phyloP scores from a whole-genome alignment of 169 alveolate genomes.

The Cryptosporidium sp. region DNA sequence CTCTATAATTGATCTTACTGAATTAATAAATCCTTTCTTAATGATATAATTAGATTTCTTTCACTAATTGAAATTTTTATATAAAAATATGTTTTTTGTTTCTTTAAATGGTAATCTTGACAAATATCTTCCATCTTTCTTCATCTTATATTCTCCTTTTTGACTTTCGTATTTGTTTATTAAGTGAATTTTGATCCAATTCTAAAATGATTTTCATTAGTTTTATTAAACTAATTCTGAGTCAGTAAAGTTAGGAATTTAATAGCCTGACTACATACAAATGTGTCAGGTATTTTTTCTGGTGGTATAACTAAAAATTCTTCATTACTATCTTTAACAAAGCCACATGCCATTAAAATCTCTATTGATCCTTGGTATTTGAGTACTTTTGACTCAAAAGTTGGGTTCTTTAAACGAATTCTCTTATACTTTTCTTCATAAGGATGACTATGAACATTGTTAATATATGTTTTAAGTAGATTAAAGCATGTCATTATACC shows the following conservation, averaged over 20 bases:
- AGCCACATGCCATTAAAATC: slow-evolving; percentile 80
- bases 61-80: background rate
- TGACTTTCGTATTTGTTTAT: too few species aligned
- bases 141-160: too few species aligned
- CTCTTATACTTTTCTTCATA: slow-evolving; percentile 79
- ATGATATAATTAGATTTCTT: background rate
- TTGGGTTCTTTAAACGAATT: slow-evolving; percentile 80
- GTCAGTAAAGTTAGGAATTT: slow-evolving; percentile 70
- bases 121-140: background rate
- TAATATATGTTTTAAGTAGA: slow-evolving; percentile 77
- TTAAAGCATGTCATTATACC: slow-evolving; percentile 76
- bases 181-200: too few species aligned
- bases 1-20: background rate
- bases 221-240: background rate
- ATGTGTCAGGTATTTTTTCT: slow-evolving; percentile 80
- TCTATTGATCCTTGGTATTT: slow-evolving; percentile 80
- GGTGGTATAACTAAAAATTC: slow-evolving; percentile 77
- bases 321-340: slow-evolving; percentile 78
- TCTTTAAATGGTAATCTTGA: too few species aligned
- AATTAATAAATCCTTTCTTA: background rate
- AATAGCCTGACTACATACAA: slow-evolving; percentile 79
- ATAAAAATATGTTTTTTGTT: background rate
- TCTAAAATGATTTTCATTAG: background rate
- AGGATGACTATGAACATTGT: slow-evolving; percentile 79
- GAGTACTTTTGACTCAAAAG: slow-evolving; percentile 80